A percentile compares a stretch with the other conserved stretches of the same genome.
Evolutionary conservation across 768 basidiomycete species (phyloP).

Genomic region (Podaxis rugospora): DNA sequence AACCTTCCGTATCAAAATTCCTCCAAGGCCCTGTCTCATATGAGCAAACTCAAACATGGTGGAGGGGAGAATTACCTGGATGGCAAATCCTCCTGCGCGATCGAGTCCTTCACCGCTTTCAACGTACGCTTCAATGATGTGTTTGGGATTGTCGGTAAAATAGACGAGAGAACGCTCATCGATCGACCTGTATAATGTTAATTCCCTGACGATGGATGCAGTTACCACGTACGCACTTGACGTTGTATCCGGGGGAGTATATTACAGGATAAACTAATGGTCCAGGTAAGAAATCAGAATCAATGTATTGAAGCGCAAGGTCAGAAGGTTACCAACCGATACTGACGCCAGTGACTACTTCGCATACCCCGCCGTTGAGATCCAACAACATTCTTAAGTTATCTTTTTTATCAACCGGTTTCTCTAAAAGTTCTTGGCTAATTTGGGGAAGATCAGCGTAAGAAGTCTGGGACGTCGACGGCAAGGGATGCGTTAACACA

Average conservation of each 20-base stretch:
- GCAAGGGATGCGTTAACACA: constrained; percentile 75
- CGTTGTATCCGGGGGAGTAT: constrained; percentile 70
- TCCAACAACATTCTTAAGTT: constrained; percentile 85
- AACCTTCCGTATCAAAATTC: constrained; percentile 66
- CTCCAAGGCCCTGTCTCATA: constrained; percentile 67
- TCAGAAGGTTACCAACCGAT: constrained; percentile 48
- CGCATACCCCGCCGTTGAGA: constrained; percentile 81
- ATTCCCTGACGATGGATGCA: background rate
- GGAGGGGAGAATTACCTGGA: constrained; percentile 53
- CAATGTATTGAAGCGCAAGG: background rate
- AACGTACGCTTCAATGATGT: constrained; percentile 73
- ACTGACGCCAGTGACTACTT: constrained; percentile 89
- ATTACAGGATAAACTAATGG: constrained; percentile 66
- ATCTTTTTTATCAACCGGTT: constrained; percentile 74
- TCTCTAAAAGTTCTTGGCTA: constrained; percentile 82
- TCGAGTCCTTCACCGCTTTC: constrained; percentile 83
- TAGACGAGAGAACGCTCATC: constrained; percentile 80
- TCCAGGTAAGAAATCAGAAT: background rate
- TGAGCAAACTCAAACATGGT: background rate
- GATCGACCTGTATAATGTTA: constrained; percentile 49
- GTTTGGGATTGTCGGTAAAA: constrained; percentile 58
- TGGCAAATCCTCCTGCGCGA: constrained; percentile 91
- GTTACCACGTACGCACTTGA: constrained; percentile 40
- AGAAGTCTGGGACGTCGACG: constrained; percentile 51
- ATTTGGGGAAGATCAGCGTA: constrained; percentile 48